Evolutionary conservation across 2,329 filamentous ascomycete genomes (phyloP).

Genomic region (Nemania sp.): DNA sequence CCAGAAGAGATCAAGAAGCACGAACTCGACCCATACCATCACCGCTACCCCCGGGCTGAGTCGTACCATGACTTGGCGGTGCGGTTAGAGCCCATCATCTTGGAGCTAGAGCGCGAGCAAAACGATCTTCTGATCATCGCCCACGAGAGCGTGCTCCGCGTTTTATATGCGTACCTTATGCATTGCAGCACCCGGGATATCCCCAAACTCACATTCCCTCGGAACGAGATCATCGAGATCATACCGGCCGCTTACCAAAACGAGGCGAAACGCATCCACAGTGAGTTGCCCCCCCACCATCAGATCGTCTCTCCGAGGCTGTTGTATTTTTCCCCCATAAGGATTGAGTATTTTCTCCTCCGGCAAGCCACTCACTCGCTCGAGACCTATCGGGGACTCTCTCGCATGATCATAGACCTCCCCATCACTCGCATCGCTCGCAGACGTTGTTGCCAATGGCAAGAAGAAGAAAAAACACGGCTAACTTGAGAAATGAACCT

Average conservation of each 20-base stretch:
- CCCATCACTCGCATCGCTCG: too few relatives aligned
- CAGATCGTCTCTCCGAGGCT: background rate
- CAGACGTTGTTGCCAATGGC: background rate
- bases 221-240: slow-evolving; percentile 98
- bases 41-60: slow-evolving; percentile 94
- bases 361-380: background rate
- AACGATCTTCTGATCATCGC: slow-evolving; percentile 98
- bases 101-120: slow-evolving; percentile 94
- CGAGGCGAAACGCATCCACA: slow-evolving; percentile 86
- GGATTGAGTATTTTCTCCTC: background rate
- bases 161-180: slow-evolving; percentile 98
- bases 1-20: slow-evolving; percentile 93
- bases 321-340: background rate
- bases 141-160: slow-evolving; percentile 95
- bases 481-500: slow-evolving; percentile 9
- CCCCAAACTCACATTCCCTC: slow-evolving; percentile 87
- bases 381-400: background rate
- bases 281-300: slow-evolving; percentile 14
- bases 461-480: background rate
- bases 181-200: slow-evolving; percentile 96
- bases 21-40: slow-evolving; percentile 92
- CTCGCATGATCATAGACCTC: background rate
- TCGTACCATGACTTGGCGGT: slow-evolving; percentile 99
- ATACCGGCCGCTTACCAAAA: slow-evolving; percentile 98
- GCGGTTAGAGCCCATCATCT: slow-evolving; percentile 93